Evolutionary conservation across 768 basidiomycete genomes (phyloP), one percentile per base, ranked within the genome.

Genomic region (Mycena epipterygia): DNA sequence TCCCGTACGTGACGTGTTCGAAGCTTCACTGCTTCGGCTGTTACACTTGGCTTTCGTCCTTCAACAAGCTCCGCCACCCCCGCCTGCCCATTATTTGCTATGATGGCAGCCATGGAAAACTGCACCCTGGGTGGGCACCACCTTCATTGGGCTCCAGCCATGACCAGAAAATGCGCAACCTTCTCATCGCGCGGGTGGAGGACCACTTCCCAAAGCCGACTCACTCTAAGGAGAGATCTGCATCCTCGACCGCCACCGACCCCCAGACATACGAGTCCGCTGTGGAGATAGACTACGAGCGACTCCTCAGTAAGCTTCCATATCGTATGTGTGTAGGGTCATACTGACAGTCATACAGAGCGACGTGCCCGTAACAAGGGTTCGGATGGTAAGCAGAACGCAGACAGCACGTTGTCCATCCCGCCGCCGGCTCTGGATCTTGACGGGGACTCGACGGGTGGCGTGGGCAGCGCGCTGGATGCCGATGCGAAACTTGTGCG

Each of bases 111-210:
- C 33, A 44, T 44, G 57, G 57, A 7, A 59, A 59, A 32, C 27
- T 59, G 27, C 41, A 59, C 27, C 57, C 57, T 44, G 57, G 57
- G 19, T 59, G 41, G 57, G 41, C 16, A 41, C 57, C 57, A 42
- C 57, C 57, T 59, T 44, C 41, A n/a, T 13, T 59, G 57, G 57
- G 57, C 57, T 12, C 41, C 37, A 41, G 25, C 6, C 44, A 59
- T 32, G 39, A 42, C 37, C 41, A 59, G 41, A 23, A 41, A 44
- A 59, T 59, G 37, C 17, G 25, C 27, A 59, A 21, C 41, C 25
- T 44, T 25, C 27, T 59, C 23, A 32, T 44, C 29, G 37, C 23
- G 37, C 16, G 44, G 41, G 29, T 44, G 27, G 57, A 59, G 27
- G 41, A 41, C 16, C 7, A 59, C 2, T 59, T 59, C 29, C 57